These are phyloP conservation scores for Globisporangium spinosum DNA, from an alignment of 352 stramenopile genomes.

Conservation along the genomic window DNA sequence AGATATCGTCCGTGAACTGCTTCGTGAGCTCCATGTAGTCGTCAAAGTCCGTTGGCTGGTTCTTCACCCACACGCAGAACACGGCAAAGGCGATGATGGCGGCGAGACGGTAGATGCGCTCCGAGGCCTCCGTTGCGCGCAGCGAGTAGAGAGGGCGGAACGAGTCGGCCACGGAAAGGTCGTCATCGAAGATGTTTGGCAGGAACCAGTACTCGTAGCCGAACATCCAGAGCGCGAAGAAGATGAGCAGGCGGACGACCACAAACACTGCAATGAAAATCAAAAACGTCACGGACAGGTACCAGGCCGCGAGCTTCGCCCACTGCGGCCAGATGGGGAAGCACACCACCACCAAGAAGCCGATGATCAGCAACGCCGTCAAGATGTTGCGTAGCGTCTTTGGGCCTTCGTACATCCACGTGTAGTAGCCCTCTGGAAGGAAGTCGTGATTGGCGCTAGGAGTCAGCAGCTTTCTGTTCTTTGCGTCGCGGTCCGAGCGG, in stretches of 20 bases:
- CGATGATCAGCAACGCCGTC: slow-evolving; percentile 95
- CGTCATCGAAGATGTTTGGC: slow-evolving; percentile 99
- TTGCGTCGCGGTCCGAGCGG: slow-evolving; percentile 78
- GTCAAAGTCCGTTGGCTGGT: slow-evolving; percentile 99
- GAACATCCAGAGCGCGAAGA: slow-evolving; percentile 95
- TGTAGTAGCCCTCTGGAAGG: slow-evolving; percentile 95
- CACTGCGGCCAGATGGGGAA: slow-evolving; percentile 99
- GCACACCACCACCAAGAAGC: slow-evolving; percentile 96
- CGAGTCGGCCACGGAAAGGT: slow-evolving; percentile 95
- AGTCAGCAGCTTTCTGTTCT: slow-evolving; percentile 86
- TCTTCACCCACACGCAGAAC: slow-evolving; percentile 98
- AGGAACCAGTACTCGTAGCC: slow-evolving; percentile 98
- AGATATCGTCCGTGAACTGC: slow-evolving; percentile 99
- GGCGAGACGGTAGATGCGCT: slow-evolving; percentile 94
- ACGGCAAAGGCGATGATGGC: slow-evolving; percentile 91
- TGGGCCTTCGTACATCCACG: slow-evolving; percentile 98
- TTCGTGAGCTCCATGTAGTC: slow-evolving; percentile 97
- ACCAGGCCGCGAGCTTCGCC: slow-evolving; percentile 97
- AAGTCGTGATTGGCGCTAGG: slow-evolving; percentile 90
- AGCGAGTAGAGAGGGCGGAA: slow-evolving; percentile 96
- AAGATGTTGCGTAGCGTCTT: slow-evolving; percentile 98
- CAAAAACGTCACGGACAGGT: slow-evolving; percentile 97
- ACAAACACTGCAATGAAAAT: slow-evolving; percentile 98
- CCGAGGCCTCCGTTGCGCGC: slow-evolving; percentile 75
- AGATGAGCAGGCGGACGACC: slow-evolving; percentile 93